These are phyloP conservation scores for Penicillium dipodomyicola DNA, from an alignment of 495 filamentous ascomycete genomes.

Conservation along the genomic window DNA sequence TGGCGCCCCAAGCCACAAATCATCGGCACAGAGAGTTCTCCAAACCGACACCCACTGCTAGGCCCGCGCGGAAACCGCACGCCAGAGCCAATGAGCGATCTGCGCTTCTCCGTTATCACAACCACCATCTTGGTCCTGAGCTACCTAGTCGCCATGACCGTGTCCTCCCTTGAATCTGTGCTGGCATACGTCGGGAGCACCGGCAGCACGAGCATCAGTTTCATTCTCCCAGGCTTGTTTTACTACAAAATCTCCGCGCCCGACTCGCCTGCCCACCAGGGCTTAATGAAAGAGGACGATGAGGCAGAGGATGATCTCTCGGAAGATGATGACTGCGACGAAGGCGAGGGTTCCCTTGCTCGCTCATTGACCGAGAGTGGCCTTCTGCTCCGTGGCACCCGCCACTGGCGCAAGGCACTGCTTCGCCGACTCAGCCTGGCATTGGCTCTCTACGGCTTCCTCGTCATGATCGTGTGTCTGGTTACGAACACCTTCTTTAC, in stretches of 20 bases:
- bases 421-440: conserved; percentile 70
- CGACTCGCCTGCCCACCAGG: conserved; percentile 76
- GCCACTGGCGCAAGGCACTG: conserved; percentile 56
- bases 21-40: conserved; percentile 42
- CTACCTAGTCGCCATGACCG: conserved; percentile 85
- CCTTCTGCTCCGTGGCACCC: conserved; percentile 49
- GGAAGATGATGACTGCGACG: conserved; percentile 44
- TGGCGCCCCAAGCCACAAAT: conserved; percentile 68
- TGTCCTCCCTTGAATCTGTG: conserved; percentile 83
- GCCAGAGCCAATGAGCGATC: conserved; percentile 69
- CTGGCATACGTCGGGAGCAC: conserved; percentile 95
- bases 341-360: conserved; percentile 35
- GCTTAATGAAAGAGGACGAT: conserved; percentile 85
- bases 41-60: conserved; percentile 44
- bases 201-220: conserved; percentile 89
- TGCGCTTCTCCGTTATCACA: conserved; percentile 86
- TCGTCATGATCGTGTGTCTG: conserved; percentile 89
- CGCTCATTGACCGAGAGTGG: conserved; percentile 44
- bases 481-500: conserved; percentile 77
- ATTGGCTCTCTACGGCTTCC: conserved; percentile 75
- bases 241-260: conserved; percentile 97
- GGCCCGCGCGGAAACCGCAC: conserved; percentile 34
- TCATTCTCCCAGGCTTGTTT: conserved; percentile 92
- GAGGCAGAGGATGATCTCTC: conserved; percentile 49
- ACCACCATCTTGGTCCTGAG: conserved; percentile 78